Evolutionary conservation across 352 stramenopile genomes (phyloP), one percentile per base, ranked within the genome.

Genomic region (Globisporangium polare): DNA sequence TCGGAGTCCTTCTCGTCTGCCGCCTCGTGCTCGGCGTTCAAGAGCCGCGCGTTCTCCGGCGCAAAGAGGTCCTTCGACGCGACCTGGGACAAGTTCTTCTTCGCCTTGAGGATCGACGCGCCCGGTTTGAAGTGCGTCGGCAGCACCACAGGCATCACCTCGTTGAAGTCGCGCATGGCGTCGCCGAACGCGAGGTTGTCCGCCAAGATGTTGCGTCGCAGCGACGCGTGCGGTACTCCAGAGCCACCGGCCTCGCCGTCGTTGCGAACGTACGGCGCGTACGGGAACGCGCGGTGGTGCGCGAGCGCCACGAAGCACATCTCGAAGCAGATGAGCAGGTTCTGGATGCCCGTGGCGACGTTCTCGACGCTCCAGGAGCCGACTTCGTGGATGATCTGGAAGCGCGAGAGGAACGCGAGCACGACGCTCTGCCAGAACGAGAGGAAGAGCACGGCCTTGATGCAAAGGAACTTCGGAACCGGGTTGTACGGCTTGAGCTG

Each of bases 371-470:
- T 98, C 92, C 92, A 98, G 0, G 80, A 90, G 20, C 90, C 90
- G n/a, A 97, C 75, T 39, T 96, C 76, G 58, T 96, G 89, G 43
- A 97, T 93, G 53, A 97, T 88, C 57, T 94, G 70, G 62, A 97
- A 90, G 4, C 85, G 81, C 29, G 86, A 94, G 50, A 97, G 81
- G 58, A 96, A 94, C 3, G 89, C 89, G 35, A 97, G 82, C 63
- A 97, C 82, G 56, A 97, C 88, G 66, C 88, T 96, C 74, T 99
- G 97, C 97, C 97, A 99, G 77, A 99, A 99, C 7, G 94, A 98
- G 24, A 99, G 74, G 71, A 99, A 99, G n/a, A 99, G 75, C 59
- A 99, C 92, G 7, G 93, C 96, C 71, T 99, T 99, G 73, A 99
- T 98, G 62, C 94, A 98, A 26, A 99, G 73, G 69, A 99, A 99